A percentile compares a stretch with the other conserved stretches of the same genome.
Conservation (phyloP, 352 stramenopile species). For the Globisporangium alternatum region DNA sequence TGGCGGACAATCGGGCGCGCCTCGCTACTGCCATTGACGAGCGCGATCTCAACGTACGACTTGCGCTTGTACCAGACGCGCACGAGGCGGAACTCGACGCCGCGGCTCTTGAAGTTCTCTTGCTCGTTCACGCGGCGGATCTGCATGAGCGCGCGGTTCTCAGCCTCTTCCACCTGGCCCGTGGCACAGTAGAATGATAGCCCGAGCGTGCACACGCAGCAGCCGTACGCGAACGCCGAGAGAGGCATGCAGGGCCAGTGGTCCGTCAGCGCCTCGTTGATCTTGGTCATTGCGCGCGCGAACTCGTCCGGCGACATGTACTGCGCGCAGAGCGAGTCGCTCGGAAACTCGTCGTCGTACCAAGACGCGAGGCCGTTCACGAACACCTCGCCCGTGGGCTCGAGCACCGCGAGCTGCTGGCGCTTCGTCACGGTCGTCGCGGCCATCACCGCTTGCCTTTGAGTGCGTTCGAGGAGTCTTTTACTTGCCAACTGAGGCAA, state of each 20-base stretch:
- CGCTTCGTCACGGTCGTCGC: slow-evolving; percentile 13
- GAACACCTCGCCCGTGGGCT: slow-evolving; percentile 70
- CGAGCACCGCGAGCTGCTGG: slow-evolving; percentile 41
- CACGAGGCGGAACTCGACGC: slow-evolving; percentile 66
- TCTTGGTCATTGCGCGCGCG: slow-evolving; percentile 48
- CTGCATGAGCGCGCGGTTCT: slow-evolving; percentile 60
- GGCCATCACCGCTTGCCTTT: slow-evolving; percentile 4
- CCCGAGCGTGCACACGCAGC: slow-evolving; percentile 78
- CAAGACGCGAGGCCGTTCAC: slow-evolving; percentile 73
- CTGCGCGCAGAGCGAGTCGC: slow-evolving; percentile 29
- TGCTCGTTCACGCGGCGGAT: slow-evolving; percentile 71
- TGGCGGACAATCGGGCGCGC: background rate
- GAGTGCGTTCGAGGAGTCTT: background rate
- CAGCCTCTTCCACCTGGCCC: slow-evolving; percentile 69
- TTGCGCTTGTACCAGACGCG: slow-evolving; percentile 64
- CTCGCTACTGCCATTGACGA: background rate
- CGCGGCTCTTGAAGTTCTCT: slow-evolving; percentile 45
- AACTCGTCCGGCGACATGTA: slow-evolving; percentile 72
- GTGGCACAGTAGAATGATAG: slow-evolving; percentile 81
- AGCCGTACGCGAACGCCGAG: slow-evolving; percentile 77
- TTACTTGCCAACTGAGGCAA: too few species aligned
- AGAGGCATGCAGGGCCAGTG: slow-evolving; percentile 84
- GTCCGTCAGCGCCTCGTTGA: slow-evolving; percentile 82
- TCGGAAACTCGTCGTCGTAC: slow-evolving; percentile 76
- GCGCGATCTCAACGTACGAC: slow-evolving; percentile 65